phyloP scores from a whole-genome alignment of 805 yeast genomes.

The Pichia gijzeniarum region DNA sequence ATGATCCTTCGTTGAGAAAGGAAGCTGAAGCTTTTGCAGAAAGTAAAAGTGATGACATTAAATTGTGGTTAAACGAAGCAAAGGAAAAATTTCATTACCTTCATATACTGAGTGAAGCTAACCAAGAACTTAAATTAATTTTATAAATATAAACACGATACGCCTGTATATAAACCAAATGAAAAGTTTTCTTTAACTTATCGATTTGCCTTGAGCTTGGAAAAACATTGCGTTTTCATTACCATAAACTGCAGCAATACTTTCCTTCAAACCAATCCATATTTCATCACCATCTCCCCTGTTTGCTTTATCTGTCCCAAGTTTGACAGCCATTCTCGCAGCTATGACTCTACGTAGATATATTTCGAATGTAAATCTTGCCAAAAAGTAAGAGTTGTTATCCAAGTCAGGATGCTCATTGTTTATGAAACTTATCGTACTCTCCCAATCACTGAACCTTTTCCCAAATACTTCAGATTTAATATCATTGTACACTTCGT shows the following conservation, averaged over 20 bases:
- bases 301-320: conserved; percentile 22
- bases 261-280: conserved; percentile 38
- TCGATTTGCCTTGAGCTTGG: conserved; percentile 15
- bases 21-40: conserved; percentile 20
- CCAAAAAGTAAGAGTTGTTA: conserved; percentile 21
- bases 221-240: conserved; percentile 23
- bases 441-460: conserved; percentile 15
- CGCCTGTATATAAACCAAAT: background rate
- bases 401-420: conserved; percentile 18
- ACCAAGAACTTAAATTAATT: conserved; percentile 15
- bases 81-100: conserved; percentile 22
- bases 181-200: background rate
- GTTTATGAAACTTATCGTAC: conserved; percentile 12
- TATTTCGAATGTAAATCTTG: conserved; percentile 26
- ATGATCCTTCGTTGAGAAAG: conserved; percentile 15
- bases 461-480: conserved; percentile 16
- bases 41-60: conserved; percentile 19
- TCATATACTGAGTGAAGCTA: conserved; percentile 21
- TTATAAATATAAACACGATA: conserved; percentile 6
- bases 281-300: conserved; percentile 17
- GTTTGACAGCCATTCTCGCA: conserved; percentile 24
- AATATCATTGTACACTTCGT: conserved; percentile 20
- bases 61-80: conserved; percentile 18
- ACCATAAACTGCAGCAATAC: conserved; percentile 50
- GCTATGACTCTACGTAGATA: conserved; percentile 29